phyloP scores from a whole-genome alignment of 345 rosid genomes.

The Cardamine occulta region DNA sequence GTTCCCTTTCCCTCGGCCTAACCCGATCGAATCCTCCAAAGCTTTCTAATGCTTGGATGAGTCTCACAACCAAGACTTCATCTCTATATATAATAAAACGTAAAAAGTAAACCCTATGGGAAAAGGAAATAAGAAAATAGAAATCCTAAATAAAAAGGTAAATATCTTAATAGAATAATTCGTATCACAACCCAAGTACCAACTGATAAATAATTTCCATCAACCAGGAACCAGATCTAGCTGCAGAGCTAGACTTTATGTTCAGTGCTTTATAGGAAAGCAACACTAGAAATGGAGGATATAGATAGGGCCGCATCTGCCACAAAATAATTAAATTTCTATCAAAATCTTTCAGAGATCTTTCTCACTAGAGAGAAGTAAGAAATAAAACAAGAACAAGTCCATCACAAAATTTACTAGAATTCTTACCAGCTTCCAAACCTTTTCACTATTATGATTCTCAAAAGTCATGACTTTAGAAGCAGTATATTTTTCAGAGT shows the following conservation, averaged over 20 bases:
- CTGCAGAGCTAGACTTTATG: background rate
- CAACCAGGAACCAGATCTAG: background rate
- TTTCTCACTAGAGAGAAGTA: background rate
- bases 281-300: background rate
- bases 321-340: background rate
- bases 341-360: background rate
- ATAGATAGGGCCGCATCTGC: background rate
- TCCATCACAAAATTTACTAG: background rate
- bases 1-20: background rate
- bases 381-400: background rate
- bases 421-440: background rate
- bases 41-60: background rate
- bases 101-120: too few relatives aligned
- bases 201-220: constrained; percentile 4
- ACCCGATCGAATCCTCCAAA: background rate
- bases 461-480: background rate
- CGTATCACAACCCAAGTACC: too few relatives aligned
- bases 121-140: too few relatives aligned
- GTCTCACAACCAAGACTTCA: background rate
- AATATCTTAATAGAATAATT: too few relatives aligned
- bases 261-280: background rate
- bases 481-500: background rate
- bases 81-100: background rate
- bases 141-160: background rate
- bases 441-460: too few relatives aligned